Base-by-base conservation (phyloP, 2,329 filamentous ascomycete species). In the Cytospora chrysosperma region DNA sequence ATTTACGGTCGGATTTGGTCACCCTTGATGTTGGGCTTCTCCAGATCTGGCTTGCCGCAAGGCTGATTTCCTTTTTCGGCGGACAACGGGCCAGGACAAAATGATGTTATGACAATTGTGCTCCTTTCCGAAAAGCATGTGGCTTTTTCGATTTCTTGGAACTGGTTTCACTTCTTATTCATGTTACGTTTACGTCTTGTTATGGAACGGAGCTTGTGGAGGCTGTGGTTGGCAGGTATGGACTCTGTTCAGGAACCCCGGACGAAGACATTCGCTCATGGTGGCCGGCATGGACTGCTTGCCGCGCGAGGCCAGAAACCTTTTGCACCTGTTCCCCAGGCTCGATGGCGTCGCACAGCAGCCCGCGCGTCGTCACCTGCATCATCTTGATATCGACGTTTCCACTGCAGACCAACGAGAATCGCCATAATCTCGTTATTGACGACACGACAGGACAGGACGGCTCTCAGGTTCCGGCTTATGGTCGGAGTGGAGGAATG, bases 41-140 rank as follows among this genome's bases (percentile, higher is more conserved):
- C 77, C 82, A 86, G 83, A 86, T 84, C 79, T 85, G 79, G 81
- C 79, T 82, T 84, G 83, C 83, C 83, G 82, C 83, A 79, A 87
- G 83, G 84, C 84, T 84, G 75, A 77, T 76, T 77, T 47, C 43
- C 9, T 47, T 76, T 77, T 75, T 78, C 75, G 75, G 77, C 77
- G 76, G 76, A 77, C 74, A 70, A 70, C 72, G 75, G 76, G 65
- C 73, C 70, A 71, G 73, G 73, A 77, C 72, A 75, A 79, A 74
- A 80, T 73, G 77, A 78, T 72, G 73, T 78, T 71, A 78, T 72
- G 77, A 78, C 71, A 66, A 60, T n/a, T 56, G 60, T 67, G 65
- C 67, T 71, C 65, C 67, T 69, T 68, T 70, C 63, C 69, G 65
- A 68, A 76, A 74, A 75, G 72, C 71, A 74, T 70, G 70, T 70